Base-by-base conservation (phyloP, 805 yeast genomes). In the Maudiozyma bulderi region DNA sequence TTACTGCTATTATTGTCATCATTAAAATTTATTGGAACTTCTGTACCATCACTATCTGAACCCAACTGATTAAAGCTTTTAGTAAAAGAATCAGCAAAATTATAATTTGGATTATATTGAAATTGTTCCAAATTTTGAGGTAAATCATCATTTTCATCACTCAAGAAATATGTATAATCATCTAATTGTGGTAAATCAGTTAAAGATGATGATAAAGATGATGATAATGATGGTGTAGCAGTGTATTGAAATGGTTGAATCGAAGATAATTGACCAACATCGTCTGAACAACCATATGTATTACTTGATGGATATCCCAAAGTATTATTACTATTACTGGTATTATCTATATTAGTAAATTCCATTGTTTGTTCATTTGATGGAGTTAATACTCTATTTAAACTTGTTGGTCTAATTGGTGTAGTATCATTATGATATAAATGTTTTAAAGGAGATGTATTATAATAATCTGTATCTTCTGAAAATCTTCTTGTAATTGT, bases 361-460 rank as follows among this genome's bases (percentile, higher is more conserved):
- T 20, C 26, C 26, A 4, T 20, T n/a, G 40, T 8, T n/a, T 40
- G 26, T n/a, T 40, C 43, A 29, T 28, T 13, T 6, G 37, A 9
- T 11, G 47, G 28, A 40, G 51, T 39, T 10, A 59, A 40, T 1
- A 59, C 58, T 37, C 54, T 47, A 40, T 60, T 60, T 40, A 55
- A 37, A 40, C 53, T 57, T 13, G 51, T 54, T 15, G 65, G 62
- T 38, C 50, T 57, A 2, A 59, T 54, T 49, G 55, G 34, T 5
- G 59, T 51, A 6, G 59, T 50, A 40, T 59, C 62, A 39, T 59
- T 57, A 44, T 62, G 65, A 48, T 59, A 64, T 26, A 62, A 47
- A 49, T 65, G 66, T 38, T 63, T 65, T 47, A 64, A 53, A 8
- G 69, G 69, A 9, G 68, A 64, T 1, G 64, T 57, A 43, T 65